Base-by-base conservation (phyloP, 805 yeast genomes). In the Yamadazyma paraphyllophila region DNA sequence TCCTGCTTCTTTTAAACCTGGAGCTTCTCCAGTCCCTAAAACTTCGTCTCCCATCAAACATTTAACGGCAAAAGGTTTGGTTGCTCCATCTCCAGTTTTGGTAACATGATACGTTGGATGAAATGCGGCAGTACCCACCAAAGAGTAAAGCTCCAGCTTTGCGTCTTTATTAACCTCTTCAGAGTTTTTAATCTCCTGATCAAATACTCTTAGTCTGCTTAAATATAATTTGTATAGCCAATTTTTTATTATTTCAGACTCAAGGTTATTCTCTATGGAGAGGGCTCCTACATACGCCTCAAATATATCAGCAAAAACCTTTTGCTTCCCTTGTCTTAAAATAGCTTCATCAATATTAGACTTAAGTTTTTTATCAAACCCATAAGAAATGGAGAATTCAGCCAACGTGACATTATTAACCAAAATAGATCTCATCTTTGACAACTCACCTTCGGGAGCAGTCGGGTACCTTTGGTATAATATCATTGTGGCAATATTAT, bases 281-380 rank as follows among this genome's bases (percentile, higher is more conserved):
- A 92, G 63, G 0, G 95, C 99, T 6, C 96, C 98, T 38, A 94
- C 75, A 54, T 92, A 92, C 0, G 98, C 97, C 65, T 94, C 99
- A 60, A 92, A 88, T 0, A 86, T 81, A 71, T 92, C 99, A 0
- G 98, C 96, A 57, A 77, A 77, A 3, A 86, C 69, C 59, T 94
- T 94, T 51, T 77, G 77, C 47, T 76, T 80, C 7, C 88, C 87
- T 29, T 69, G 67, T 25, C 65, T 61, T 43, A 76, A 71, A 11
- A 70, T 56, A 3, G 62, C 61, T 27, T 69, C 78, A 46, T 78
- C 80, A 29, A 75, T 71, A 52, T 76, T 74, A 43, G 76, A 70
- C 46, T 75, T 72, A 50, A 88, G 65, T 44, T 69, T 69, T 47
- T 78, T 72, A 51, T 81, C 83, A 47, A 90, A 77, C 0, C 82